phyloP scores from a whole-genome alignment of 306 rosid species.

The Abrus pulchellus region DNA sequence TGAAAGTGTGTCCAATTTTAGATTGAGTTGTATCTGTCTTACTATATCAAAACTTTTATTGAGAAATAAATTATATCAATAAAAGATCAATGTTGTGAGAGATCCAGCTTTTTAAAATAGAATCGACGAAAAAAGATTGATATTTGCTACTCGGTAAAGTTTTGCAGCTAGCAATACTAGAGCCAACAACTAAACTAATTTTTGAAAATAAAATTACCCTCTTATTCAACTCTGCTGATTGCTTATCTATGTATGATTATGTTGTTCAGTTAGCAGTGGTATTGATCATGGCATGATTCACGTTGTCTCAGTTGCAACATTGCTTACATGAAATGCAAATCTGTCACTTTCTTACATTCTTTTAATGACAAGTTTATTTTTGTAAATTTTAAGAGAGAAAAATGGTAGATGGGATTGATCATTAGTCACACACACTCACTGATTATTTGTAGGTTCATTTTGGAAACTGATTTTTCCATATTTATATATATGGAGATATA shows the following conservation, averaged over 20 bases:
- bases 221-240: constrained; percentile 17
- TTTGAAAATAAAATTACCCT: not conserved
- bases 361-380: not conserved
- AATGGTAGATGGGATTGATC: constrained; percentile 5
- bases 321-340: not conserved
- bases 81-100: constrained; percentile 1
- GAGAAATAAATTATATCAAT: constrained; percentile 11
- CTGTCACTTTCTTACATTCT: not conserved
- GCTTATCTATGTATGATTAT: constrained; percentile 33
- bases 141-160: constrained; percentile 1
- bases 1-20: not conserved
- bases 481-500: not conserved
- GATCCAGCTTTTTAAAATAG: not conserved
- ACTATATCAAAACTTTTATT: not conserved
- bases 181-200: not conserved
- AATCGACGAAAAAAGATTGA: not conserved
- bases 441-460: not conserved
- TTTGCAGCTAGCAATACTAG: not conserved
- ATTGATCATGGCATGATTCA: constrained; percentile 1
- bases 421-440: not conserved
- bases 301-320: not conserved
- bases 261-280: constrained; percentile 10
- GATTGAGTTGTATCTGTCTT: not conserved
- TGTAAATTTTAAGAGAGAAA: not conserved
- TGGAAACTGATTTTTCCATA: not conserved